These are phyloP conservation scores for Tuber umbilicatum DNA, from an alignment of 495 filamentous ascomycete genomes.

Conservation along the genomic window DNA sequence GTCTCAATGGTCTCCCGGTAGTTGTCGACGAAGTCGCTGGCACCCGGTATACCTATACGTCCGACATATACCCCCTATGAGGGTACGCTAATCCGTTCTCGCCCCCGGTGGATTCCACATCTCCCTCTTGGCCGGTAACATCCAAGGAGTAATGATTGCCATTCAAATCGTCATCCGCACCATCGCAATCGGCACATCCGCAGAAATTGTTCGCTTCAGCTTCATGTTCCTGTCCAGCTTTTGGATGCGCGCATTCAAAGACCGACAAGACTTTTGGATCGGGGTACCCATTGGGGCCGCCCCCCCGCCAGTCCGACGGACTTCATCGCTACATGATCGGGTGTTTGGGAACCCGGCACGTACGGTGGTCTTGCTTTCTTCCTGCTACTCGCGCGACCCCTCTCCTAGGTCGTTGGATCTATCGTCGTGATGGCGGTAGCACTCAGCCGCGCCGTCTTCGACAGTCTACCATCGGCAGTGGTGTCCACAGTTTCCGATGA, in stretches of 20 bases:
- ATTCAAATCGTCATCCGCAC: slow-evolving; percentile 61
- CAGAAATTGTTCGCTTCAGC: slow-evolving; percentile 67
- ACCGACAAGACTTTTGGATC: slow-evolving; percentile 65
- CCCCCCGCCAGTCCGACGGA: slow-evolving; percentile 63
- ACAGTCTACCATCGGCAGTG: slow-evolving; percentile 69
- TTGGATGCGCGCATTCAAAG: slow-evolving; percentile 74
- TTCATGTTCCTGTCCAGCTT: slow-evolving; percentile 72
- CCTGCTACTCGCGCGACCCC: slow-evolving; percentile 60
- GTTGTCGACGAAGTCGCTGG: slow-evolving; percentile 65
- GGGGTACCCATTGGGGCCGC: slow-evolving; percentile 62
- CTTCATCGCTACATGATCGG: slow-evolving; percentile 67
- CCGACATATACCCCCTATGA: not conserved
- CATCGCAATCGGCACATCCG: slow-evolving; percentile 64
- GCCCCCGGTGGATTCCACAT: slow-evolving; percentile 69
- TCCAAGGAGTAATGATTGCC: slow-evolving; percentile 68
- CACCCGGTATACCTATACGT: slow-evolving; percentile 70
- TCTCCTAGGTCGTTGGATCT: slow-evolving; percentile 67
- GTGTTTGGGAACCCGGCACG: slow-evolving; percentile 52
- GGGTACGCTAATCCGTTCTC: slow-evolving; percentile 7
- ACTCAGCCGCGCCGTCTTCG: slow-evolving; percentile 63
- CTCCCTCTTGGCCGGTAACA: slow-evolving; percentile 70
- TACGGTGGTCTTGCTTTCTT: slow-evolving; percentile 67
- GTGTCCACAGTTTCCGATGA: slow-evolving; percentile 70
- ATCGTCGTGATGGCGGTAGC: slow-evolving; percentile 69
- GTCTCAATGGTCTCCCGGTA: slow-evolving; percentile 63